Evolutionary conservation across 805 yeast genomes (phyloP).

Genomic region (Kodamaea fukazawae): DNA sequence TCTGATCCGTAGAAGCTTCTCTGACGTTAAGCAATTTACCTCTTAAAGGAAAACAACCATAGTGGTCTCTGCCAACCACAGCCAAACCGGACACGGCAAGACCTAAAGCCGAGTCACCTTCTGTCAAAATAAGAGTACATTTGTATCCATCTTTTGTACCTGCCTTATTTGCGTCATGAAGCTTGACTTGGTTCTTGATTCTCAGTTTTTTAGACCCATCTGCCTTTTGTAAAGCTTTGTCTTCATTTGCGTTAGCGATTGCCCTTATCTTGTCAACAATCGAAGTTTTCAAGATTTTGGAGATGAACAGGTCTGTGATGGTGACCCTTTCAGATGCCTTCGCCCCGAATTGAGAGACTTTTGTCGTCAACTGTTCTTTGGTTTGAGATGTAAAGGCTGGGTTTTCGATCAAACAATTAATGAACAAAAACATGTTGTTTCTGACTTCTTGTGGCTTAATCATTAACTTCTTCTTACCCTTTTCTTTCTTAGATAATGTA

Average conservation of each 20-base stretch:
- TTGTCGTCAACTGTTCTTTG: conserved; percentile 90
- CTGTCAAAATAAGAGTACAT: conserved; percentile 91
- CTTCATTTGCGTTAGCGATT: conserved; percentile 85
- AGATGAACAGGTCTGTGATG: conserved; percentile 75
- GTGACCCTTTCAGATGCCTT: conserved; percentile 51
- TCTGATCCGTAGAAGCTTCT: conserved; percentile 95
- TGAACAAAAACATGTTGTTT: conserved; percentile 84
- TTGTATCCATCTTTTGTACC: conserved; percentile 90
- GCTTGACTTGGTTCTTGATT: conserved; percentile 82
- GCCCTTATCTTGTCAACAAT: conserved; percentile 73
- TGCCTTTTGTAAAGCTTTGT: conserved; percentile 77
- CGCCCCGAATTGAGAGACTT: conserved; percentile 86
- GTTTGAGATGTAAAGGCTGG: conserved; percentile 98
- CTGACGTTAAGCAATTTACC: conserved; percentile 95
- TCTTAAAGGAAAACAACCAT: conserved; percentile 92
- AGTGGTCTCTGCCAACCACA: conserved; percentile 91
- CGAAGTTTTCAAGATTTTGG: conserved; percentile 62
- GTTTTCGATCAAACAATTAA: conserved; percentile 90
- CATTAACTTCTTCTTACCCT: conserved; percentile 60
- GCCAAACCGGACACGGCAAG: conserved; percentile 91
- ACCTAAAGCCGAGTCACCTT: conserved; percentile 94
- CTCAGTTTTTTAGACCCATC: conserved; percentile 86
- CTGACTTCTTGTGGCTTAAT: conserved; percentile 86
- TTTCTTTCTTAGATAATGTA: conserved; percentile 59
- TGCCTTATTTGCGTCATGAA: conserved; percentile 94